Evolutionary conservation across 768 basidiomycete genomes (phyloP).

Genomic region (Tubosaeta sp.): DNA sequence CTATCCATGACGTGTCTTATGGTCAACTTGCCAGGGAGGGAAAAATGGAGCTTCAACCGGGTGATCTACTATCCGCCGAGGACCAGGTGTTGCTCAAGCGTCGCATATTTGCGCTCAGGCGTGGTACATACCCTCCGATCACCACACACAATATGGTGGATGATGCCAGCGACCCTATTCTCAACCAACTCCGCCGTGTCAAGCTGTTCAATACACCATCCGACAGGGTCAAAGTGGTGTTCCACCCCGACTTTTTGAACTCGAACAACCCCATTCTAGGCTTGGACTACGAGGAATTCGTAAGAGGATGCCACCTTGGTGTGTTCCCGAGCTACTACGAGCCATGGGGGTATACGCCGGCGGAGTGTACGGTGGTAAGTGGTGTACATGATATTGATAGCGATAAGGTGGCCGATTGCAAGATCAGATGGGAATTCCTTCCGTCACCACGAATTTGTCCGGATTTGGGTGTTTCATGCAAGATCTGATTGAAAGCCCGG

Average conservation of each 20-base stretch:
- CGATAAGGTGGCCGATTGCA: conserved; percentile 8
- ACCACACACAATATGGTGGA: conserved; percentile 99
- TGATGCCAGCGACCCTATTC: conserved; percentile 85
- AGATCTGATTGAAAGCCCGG: conserved; percentile 90
- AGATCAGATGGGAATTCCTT: conserved; percentile 91
- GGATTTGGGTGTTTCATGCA: conserved; percentile 99
- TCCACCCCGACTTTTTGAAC: conserved; percentile 98
- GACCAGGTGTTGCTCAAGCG: conserved; percentile 95
- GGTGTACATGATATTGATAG: background rate
- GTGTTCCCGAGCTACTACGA: conserved; percentile 99
- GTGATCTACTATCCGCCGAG: conserved; percentile 79
- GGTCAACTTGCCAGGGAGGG: conserved; percentile 48
- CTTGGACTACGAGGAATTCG: conserved; percentile 98
- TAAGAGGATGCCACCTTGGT: conserved; percentile 94
- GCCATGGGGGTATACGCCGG: conserved; percentile 96
- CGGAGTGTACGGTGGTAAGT: conserved; percentile 95
- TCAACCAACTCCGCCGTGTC: conserved; percentile 92
- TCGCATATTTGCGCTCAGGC: conserved; percentile 92
- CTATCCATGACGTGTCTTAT: background rate
- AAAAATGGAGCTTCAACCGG: conserved; percentile 67
- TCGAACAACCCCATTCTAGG: conserved; percentile 97
- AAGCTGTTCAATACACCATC: conserved; percentile 84
- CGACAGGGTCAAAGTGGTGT: conserved; percentile 96
- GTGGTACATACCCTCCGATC: conserved; percentile 90
- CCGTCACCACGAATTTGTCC: conserved; percentile 94